Percentiles rank a stretch among this genome's conserved stretches.
Evolutionary conservation across 768 basidiomycete species (phyloP).

Genomic region (Lactarius hengduanensis): DNA sequence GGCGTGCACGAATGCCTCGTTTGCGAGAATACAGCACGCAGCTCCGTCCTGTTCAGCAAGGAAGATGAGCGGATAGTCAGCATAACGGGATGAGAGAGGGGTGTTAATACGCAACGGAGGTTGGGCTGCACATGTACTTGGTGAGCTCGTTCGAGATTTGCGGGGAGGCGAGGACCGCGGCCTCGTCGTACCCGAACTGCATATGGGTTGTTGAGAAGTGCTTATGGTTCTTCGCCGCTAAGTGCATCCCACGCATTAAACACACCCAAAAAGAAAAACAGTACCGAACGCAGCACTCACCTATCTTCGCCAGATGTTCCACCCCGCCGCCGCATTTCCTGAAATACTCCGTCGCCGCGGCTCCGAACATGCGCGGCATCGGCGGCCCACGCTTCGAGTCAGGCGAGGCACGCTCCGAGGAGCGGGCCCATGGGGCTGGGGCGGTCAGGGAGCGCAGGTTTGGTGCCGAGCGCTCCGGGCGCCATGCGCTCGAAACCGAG

Average conservation of each 20-base stretch:
- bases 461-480: slow-evolving; percentile 50
- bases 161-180: slow-evolving; percentile 63
- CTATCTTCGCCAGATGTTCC: slow-evolving; percentile 73
- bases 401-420: slow-evolving; percentile 47
- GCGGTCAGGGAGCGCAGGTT: slow-evolving; percentile 52
- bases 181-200: slow-evolving; percentile 82
- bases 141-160: slow-evolving; percentile 74
- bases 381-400: slow-evolving; percentile 70
- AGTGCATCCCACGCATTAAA: neutral
- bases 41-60: slow-evolving; percentile 56
- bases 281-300: slow-evolving; percentile 38
- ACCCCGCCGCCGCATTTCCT: slow-evolving; percentile 63
- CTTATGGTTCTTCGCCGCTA: slow-evolving; percentile 81
- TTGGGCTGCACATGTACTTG: slow-evolving; percentile 86
- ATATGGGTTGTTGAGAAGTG: slow-evolving; percentile 81
- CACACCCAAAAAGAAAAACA: slow-evolving; percentile 29
- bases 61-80: neutral
- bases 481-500: too few relatives aligned
- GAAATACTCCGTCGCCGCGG: slow-evolving; percentile 74
- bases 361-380: slow-evolving; percentile 73
- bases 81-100: too few relatives aligned
- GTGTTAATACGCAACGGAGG: slow-evolving; percentile 41
- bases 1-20: slow-evolving; percentile 71
- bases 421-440: slow-evolving; percentile 49
- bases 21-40: slow-evolving; percentile 73